These are phyloP conservation scores for Rhizopus microsporus DNA, from an alignment of 371 early-diverging fungal species.

Conservation along the genomic window DNA sequence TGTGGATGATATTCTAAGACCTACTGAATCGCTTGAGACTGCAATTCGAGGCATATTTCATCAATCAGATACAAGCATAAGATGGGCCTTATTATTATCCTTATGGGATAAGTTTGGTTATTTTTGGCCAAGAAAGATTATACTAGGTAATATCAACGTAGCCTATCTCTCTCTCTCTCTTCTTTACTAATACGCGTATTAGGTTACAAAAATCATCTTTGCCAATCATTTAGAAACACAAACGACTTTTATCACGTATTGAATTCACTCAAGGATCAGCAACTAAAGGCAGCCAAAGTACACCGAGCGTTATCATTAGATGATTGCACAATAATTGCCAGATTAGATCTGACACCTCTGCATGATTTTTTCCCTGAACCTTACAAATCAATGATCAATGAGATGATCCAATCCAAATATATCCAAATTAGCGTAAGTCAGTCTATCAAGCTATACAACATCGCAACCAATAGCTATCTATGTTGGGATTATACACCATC, in stretches of 20 bases:
- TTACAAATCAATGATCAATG: slow-evolving; percentile 17
- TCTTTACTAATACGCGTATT: neutral
- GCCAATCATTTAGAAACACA: slow-evolving; percentile 8
- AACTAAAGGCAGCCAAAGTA: neutral
- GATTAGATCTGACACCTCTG: slow-evolving; percentile 31
- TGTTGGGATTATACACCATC: slow-evolving; percentile 25
- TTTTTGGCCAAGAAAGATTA: slow-evolving; percentile 47
- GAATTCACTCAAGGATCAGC: slow-evolving; percentile 3
- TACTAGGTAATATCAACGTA: slow-evolving; percentile 22
- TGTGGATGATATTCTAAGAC: slow-evolving; percentile 31
- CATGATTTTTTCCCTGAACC: slow-evolving; percentile 36
- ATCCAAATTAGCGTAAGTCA: slow-evolving; percentile 28
- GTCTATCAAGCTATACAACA: slow-evolving; percentile 38
- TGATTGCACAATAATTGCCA: slow-evolving; percentile 8
- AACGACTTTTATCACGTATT: slow-evolving; percentile 6
- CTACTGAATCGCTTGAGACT: slow-evolving; percentile 27
- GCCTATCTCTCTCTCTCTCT: neutral
- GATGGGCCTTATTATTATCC: slow-evolving; percentile 29
- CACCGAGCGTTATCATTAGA: slow-evolving; percentile 5
- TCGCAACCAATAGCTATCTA: slow-evolving; percentile 35
- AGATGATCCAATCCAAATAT: slow-evolving; percentile 30
- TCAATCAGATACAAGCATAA: slow-evolving; percentile 11
- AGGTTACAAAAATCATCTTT: slow-evolving; percentile 15
- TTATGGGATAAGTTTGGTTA: slow-evolving; percentile 46
- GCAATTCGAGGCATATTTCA: slow-evolving; percentile 22